Conservation (phyloP, 2,329 filamentous ascomycete genomes). For the Ceratocystis lukuohia region DNA sequence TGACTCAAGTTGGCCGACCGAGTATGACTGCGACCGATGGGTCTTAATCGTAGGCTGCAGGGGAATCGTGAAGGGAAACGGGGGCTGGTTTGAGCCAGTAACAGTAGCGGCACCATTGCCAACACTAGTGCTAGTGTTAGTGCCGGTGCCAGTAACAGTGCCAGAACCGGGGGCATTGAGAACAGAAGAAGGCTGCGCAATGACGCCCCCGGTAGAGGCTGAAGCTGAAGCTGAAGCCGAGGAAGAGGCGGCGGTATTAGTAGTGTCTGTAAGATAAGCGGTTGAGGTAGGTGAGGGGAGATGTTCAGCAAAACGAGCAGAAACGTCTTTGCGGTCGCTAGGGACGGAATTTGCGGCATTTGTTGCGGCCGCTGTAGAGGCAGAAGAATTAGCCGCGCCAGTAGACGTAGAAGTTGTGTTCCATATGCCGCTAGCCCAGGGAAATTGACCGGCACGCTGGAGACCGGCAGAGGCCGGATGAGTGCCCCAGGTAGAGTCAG, state of each 20-base stretch:
- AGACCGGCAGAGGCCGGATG: conserved; percentile 40
- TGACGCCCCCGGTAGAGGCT: conserved; percentile 20
- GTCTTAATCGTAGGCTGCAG: conserved; percentile 84
- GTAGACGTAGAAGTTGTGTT: conserved; percentile 32
- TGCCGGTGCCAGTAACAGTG: conserved; percentile 32
- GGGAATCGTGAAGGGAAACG: conserved; percentile 78
- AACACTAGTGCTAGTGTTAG: too few relatives aligned
- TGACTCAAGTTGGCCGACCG: conserved; percentile 75
- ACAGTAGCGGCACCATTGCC: too few relatives aligned
- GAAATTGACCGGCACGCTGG: conserved; percentile 40
- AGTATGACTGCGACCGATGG: conserved; percentile 92
- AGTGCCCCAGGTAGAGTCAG: conserved; percentile 48
- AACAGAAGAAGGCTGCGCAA: conserved; percentile 38
- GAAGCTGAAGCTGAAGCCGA: conserved; percentile 34
- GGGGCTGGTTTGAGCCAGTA: conserved; percentile 41
- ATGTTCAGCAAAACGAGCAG: conserved; percentile 60
- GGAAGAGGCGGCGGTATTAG: conserved; percentile 26
- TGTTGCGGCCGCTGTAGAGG: not conserved
- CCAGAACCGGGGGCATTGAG: conserved; percentile 30
- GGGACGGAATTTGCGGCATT: not conserved
- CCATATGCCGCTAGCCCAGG: conserved; percentile 76
- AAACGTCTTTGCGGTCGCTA: conserved; percentile 59
- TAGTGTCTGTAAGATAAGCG: conserved; percentile 39
- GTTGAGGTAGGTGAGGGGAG: conserved; percentile 60
- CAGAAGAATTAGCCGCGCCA: not conserved